Percentiles rank a stretch among this genome's conserved stretches.
Conservation (phyloP, 805 yeast species). For the Candida piceae region DNA sequence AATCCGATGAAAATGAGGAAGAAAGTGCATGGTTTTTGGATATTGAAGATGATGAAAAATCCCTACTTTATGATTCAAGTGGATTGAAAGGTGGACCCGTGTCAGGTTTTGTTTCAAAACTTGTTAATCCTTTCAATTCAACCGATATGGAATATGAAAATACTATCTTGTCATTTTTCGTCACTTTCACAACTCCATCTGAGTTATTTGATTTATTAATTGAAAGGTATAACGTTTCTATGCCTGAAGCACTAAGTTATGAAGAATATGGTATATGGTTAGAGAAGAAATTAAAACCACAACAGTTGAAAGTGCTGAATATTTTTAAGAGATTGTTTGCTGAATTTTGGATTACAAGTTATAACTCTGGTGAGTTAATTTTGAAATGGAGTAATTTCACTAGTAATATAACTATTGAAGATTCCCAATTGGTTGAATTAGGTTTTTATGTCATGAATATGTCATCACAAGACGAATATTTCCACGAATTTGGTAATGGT, state of each 20-base stretch:
- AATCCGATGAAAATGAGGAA: conserved; percentile 32
- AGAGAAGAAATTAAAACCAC: conserved; percentile 61
- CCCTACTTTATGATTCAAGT: conserved; percentile 53
- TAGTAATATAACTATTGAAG: conserved; percentile 9
- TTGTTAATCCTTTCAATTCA: conserved; percentile 66
- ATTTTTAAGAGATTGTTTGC: conserved; percentile 63
- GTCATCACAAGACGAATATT: conserved; percentile 23
- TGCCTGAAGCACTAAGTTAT: conserved; percentile 83
- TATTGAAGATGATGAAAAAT: conserved; percentile 51
- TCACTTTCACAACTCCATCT: conserved; percentile 64
- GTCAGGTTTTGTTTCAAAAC: conserved; percentile 70
- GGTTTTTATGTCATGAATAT: conserved; percentile 21
- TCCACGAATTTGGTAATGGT: conserved; percentile 16
- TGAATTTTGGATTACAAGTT: conserved; percentile 64
- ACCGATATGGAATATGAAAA: conserved; percentile 59
- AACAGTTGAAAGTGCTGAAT: conserved; percentile 59
- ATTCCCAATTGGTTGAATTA: conserved; percentile 10
- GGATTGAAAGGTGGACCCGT: conserved; percentile 84
- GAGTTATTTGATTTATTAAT: conserved; percentile 57
- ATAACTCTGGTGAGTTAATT: conserved; percentile 42
- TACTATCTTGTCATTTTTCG: conserved; percentile 68
- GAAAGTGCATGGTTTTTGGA: conserved; percentile 70
- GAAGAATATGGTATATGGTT: conserved; percentile 80
- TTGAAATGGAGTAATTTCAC: conserved; percentile 24
- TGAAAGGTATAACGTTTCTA: conserved; percentile 61